Conservation (phyloP, 139 green algal genomes). For the Chlamydomonas applanata region DNA sequence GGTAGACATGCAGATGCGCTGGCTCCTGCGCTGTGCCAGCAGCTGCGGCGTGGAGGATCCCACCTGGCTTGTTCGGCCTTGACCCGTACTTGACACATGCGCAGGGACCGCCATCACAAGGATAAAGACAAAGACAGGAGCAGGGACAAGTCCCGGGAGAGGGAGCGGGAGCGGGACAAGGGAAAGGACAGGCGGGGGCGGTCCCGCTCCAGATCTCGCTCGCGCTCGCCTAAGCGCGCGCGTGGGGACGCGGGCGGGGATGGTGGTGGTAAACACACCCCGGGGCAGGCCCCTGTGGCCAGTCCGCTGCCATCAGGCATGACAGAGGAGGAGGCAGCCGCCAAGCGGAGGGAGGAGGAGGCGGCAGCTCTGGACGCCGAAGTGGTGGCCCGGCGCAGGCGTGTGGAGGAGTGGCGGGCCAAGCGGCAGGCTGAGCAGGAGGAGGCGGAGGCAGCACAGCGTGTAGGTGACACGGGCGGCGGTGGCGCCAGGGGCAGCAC, state of each 20-base stretch:
- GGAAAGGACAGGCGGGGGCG: not conserved
- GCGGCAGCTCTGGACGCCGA: conserved; percentile 61
- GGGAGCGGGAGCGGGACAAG: conserved; percentile 5
- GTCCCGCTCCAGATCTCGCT: not conserved
- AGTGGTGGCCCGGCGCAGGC: conserved; percentile 61
- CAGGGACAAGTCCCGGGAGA: not conserved
- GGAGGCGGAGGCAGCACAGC: not conserved
- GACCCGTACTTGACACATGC: no score
- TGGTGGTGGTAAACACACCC: not conserved
- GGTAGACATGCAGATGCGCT: no score
- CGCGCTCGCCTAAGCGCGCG: conserved; percentile 4
- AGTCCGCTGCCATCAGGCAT: not conserved
- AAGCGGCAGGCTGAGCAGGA: conserved; percentile 33
- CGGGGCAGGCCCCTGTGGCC: not conserved
- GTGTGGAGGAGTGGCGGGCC: conserved; percentile 71
- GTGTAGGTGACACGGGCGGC: no score
- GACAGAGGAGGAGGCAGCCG: conserved; percentile 9
- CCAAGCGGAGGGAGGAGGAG: conserved; percentile 35
- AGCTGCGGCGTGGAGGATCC: no score
- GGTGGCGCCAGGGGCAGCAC: no score
- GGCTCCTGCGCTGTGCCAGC: no score
- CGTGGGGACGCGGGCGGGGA: not conserved
- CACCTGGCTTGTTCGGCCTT: no score
- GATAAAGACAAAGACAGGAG: conserved; percentile 16
- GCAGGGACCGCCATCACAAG: conserved; percentile 10